phyloP scores from a whole-genome alignment of 495 filamentous ascomycete species.

The Umbilicaria muhlenbergii region DNA sequence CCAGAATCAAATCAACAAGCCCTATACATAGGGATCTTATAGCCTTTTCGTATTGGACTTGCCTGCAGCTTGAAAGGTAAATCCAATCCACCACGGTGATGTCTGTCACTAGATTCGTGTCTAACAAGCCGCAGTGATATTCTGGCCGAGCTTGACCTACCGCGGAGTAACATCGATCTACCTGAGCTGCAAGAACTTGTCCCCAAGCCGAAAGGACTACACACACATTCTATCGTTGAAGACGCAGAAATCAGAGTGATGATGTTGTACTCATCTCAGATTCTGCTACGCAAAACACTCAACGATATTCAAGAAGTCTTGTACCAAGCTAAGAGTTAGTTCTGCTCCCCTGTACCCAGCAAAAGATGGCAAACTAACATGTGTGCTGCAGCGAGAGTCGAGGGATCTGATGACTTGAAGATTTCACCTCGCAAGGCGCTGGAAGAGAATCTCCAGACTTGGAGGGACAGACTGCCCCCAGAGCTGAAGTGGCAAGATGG shows the following conservation, averaged over 20 bases:
- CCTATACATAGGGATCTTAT: constrained; percentile 32
- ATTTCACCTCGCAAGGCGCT: constrained; percentile 19
- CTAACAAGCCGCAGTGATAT: constrained; percentile 51
- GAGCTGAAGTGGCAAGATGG: constrained; percentile 48
- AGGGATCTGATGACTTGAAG: constrained; percentile 23
- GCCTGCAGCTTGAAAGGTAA: constrained; percentile 83
- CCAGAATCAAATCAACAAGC: constrained; percentile 13
- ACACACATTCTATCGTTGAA: constrained; percentile 19
- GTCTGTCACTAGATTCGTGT: neutral
- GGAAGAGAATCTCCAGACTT: constrained; percentile 25
- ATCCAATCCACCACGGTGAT: constrained; percentile 1
- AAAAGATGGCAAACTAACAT: no score
- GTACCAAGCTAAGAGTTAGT: constrained; percentile 44
- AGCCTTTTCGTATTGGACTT: constrained; percentile 83
- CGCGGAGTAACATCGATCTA: constrained; percentile 62
- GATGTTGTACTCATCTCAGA: constrained; percentile 72
- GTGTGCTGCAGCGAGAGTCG: constrained; percentile 31
- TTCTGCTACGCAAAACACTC: constrained; percentile 69
- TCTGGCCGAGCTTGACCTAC: constrained; percentile 71
- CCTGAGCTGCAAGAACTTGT: constrained; percentile 45
- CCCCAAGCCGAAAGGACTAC: constrained; percentile 36
- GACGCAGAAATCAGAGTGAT: constrained; percentile 30
- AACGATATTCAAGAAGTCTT: constrained; percentile 71
- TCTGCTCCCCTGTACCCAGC: neutral
- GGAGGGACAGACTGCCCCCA: constrained; percentile 26